Percentiles rank a stretch among this genome's conserved stretches.
phyloP scores from a whole-genome alignment of 495 filamentous ascomycete genomes.

The Hypoxylon trugodes region DNA sequence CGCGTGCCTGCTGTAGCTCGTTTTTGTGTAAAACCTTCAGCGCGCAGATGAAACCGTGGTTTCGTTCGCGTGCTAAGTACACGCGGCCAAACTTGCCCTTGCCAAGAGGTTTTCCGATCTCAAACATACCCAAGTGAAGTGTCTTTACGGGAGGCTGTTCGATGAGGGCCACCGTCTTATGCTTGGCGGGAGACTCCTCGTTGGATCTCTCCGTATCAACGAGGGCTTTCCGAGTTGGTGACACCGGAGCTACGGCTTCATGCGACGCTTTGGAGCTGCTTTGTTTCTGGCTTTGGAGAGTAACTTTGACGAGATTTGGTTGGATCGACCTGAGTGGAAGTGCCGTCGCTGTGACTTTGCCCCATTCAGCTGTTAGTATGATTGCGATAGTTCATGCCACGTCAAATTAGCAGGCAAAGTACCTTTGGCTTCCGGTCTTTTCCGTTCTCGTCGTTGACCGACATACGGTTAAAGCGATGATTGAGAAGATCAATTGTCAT shows the following conservation, averaged over 20 bases:
- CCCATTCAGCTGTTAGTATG: too few relatives aligned
- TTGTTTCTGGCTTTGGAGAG: background rate
- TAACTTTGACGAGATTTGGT: background rate
- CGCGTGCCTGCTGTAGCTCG: background rate
- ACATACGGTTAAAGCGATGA: background rate
- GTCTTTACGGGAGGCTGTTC: background rate
- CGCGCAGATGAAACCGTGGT: slow-evolving; percentile 20
- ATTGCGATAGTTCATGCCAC: too few relatives aligned
- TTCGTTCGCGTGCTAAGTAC: slow-evolving; percentile 20
- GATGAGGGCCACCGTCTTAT: background rate
- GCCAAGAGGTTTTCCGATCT: slow-evolving; percentile 27
- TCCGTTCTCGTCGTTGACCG: background rate
- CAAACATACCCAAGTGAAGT: slow-evolving; percentile 20
- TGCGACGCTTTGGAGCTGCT: background rate
- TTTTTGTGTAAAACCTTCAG: slow-evolving; percentile 30
- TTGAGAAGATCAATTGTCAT: background rate
- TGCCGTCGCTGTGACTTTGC: background rate
- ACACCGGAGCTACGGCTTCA: background rate
- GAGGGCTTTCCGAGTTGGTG: background rate
- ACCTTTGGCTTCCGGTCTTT: background rate
- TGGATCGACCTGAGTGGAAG: background rate
- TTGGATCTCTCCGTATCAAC: background rate
- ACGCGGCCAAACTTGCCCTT: slow-evolving; percentile 29
- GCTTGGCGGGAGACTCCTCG: background rate
- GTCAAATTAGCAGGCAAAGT: background rate